These are phyloP conservation scores for Pyrenophora graminea DNA, from an alignment of 2,329 filamentous ascomycete genomes.

Conservation along the genomic window DNA sequence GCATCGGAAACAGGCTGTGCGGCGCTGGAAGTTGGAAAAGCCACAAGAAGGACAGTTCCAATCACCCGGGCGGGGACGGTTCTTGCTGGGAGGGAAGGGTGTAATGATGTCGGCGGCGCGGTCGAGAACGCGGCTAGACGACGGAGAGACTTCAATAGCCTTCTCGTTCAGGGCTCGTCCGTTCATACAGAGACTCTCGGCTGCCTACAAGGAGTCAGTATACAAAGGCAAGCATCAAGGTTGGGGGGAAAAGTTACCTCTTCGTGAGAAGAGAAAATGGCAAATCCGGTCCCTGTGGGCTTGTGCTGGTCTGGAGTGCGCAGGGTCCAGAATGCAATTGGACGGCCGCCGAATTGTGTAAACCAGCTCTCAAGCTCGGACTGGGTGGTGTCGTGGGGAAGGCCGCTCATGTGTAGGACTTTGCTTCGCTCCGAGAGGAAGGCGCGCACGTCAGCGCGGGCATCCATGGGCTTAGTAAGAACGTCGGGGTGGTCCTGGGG, in stretches of 20 bases:
- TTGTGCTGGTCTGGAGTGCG: constrained; percentile 98
- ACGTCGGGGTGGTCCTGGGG: constrained; percentile 93
- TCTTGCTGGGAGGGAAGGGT: constrained; percentile 97
- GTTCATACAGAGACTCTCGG: constrained; percentile 98
- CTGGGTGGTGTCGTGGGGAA: constrained; percentile 97
- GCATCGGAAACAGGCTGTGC: constrained; percentile 97
- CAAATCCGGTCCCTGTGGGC: constrained; percentile 97
- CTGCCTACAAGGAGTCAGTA: constrained; percentile 65
- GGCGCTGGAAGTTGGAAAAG: constrained; percentile 98
- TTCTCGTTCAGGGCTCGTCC: constrained; percentile 97
- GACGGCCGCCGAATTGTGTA: constrained; percentile 95
- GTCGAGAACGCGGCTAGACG: constrained; percentile 94
- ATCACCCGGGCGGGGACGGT: constrained; percentile 92
- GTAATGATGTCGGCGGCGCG: constrained; percentile 94
- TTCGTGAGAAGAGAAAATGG: constrained; percentile 98
- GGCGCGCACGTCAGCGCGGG: constrained; percentile 90
- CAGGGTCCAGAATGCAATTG: constrained; percentile 98
- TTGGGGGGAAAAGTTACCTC: constrained; percentile 65
- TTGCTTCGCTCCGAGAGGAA: constrained; percentile 97
- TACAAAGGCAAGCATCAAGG: not conserved
- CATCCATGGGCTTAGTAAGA: constrained; percentile 92
- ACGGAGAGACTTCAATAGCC: constrained; percentile 97
- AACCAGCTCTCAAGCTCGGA: constrained; percentile 99
- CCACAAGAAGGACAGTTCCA: constrained; percentile 99
- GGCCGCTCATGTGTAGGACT: constrained; percentile 94